Evolutionary conservation across 306 rosid species (phyloP), one percentile per base, ranked within the genome.

Genomic region (Castanospermum australe): DNA sequence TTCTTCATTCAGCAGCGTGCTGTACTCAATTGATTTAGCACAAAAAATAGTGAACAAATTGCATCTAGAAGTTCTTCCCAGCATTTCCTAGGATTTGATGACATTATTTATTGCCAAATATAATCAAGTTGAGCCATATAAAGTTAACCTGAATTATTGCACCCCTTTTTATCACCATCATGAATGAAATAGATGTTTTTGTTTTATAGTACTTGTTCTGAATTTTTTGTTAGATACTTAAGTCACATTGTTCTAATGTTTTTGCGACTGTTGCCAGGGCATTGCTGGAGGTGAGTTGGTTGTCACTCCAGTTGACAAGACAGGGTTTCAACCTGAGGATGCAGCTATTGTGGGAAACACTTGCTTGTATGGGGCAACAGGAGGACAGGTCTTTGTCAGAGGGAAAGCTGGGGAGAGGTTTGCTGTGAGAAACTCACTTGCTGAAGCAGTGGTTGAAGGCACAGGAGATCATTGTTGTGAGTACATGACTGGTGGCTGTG

Each of bases 401-500:
- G 99, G 99, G 78, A 92, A 83, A 84, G 99, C 99, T 28, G 99
- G 99, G 66, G 99, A 95, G 82, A 84, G 98, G 84, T 95, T 95
- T 86, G 98, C 99, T 33, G 98, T 92, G 67, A 86, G 99, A 92
- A 95, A 95, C 92, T 95, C 99, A 56, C 99, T 95, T 75, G 98
- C 98, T 38, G 72, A 95, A 86, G 96, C 99, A 64, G 97, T 95
- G 68, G 99, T 95, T 83, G 99, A 95, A 83, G 99, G 99, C 83
- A 85, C 99, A 7, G 99, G 99, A 32, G 99, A 95, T 79, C 99
- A 95, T 82, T 91, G 96, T 67, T 90, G 92, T 52, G 99, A 95
- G 91, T 95, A 95, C 90, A 95, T 95, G 99, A 95, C 99, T 20
- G 99, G 99, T 18, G 99, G 99, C 74, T 92, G 99, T 81, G 95